Evolutionary conservation across 176 grass and related monocot genomes (phyloP).

Genomic region (Otatea glauca): DNA sequence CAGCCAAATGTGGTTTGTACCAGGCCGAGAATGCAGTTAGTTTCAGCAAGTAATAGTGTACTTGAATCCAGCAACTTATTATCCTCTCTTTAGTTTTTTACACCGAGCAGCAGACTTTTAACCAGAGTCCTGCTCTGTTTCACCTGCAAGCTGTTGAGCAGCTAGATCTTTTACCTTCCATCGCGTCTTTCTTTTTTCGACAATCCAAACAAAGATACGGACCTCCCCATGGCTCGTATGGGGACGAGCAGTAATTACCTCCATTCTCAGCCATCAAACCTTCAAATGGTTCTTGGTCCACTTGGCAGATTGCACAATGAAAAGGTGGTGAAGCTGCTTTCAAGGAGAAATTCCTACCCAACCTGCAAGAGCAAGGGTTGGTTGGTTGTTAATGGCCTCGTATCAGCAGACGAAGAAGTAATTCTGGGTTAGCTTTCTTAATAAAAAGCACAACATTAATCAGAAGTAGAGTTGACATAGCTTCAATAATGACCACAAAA

Average conservation of each 20-base stretch:
- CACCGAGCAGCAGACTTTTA: constrained; percentile 6
- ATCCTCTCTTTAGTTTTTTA: constrained; percentile 30
- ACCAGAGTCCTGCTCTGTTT: constrained; percentile 29
- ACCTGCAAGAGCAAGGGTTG: constrained; percentile 54
- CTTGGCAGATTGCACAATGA: constrained; percentile 90
- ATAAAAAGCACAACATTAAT: background rate
- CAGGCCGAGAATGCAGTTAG: constrained; percentile 44
- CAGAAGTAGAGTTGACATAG: background rate
- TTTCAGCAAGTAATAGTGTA: constrained; percentile 52
- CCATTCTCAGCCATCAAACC: constrained; percentile 60
- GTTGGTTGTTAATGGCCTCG: background rate
- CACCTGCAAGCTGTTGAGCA: constrained; percentile 59
- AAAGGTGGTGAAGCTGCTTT: constrained; percentile 57
- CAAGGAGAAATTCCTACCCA: constrained; percentile 71
- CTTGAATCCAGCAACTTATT: constrained; percentile 37
- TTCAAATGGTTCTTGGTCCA: constrained; percentile 64
- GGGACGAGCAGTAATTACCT: constrained; percentile 48
- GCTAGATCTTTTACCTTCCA: constrained; percentile 89
- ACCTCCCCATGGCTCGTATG: constrained; percentile 58
- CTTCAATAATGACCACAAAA: background rate
- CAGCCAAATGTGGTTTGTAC: constrained; percentile 44
- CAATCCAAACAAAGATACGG: constrained; percentile 87
- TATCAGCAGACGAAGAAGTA: background rate
- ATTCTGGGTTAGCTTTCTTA: background rate
- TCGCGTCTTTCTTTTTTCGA: constrained; percentile 95